Evolutionary conservation across 2,329 filamentous ascomycete genomes (phyloP), one percentile per base, ranked within the genome.

Genomic region (Cytospora schulzeri): DNA sequence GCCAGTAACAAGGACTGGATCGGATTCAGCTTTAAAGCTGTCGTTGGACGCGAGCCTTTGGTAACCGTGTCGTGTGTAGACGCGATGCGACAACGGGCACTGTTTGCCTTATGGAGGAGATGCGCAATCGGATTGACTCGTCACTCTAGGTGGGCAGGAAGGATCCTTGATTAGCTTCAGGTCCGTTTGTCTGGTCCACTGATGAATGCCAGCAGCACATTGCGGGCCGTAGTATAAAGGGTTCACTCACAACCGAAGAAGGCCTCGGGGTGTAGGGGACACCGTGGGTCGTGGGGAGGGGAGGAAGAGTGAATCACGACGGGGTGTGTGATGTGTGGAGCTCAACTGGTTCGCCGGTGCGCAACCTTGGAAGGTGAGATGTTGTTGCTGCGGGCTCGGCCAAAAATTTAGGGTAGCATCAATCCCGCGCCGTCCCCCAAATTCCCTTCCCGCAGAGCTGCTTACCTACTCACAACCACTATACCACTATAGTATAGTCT

Each of bases 381-480:
- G 64, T 55, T 66, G 60, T 63, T 63, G 60, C 61, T 66, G 55
- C 64, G 61, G 59, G 63, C 51, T 66, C 60, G 64, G 64, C 64
- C 60, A 66, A 60, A 63, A 66, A 66, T 63, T 66, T 66, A 63
- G 35, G 63, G 55, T 48, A 48, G 45, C 45, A 48, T 48, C 45
- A 48, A 48, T 48, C 45, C n/a, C 4, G 17, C 45, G 8, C n/a
- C n/a, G 4, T 15, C 45, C 45, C 45, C 45, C 11, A 2, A 22
- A 48, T 24, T 12, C n/a, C n/a, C 45, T 24, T 48, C n/a, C 41
- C 1, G n/a, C 11, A 12, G 7, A 22, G n/a, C 45, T 48, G 22
- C 45, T 22, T 48, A 22, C 45, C n/a, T 24, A 29, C 22, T 22
- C 45, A 12, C 9, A 14, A 12, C 45, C n/a, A 24, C 45, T 48